Percentiles rank a stretch among this genome's conserved stretches.
Conservation (phyloP, 345 rosid genomes). For the Hibiscus syriacus region DNA sequence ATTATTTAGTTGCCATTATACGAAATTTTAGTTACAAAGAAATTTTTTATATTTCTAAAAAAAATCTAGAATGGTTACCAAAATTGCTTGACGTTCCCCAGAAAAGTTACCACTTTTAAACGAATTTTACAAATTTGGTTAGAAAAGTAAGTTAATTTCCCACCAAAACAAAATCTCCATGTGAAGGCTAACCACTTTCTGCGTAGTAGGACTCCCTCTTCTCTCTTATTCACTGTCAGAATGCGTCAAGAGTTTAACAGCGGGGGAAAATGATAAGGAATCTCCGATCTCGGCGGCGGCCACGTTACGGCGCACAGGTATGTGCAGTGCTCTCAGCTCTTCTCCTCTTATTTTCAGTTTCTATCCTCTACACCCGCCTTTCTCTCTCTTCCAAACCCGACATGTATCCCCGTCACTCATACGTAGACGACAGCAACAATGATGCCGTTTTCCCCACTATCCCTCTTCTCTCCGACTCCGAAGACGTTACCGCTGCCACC, state of each 20-base stretch:
- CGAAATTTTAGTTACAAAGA: no score
- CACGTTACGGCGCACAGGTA: no score
- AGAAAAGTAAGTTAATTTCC: background rate
- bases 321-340: conserved; percentile 69
- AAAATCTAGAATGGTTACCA: no score
- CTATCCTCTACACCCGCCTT: no score
- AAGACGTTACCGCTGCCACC: conserved; percentile 17
- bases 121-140: background rate
- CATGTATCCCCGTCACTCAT: conserved; percentile 20
- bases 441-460: conserved; percentile 27
- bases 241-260: background rate
- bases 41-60: no score
- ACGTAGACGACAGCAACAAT: no score
- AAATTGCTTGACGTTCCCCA: no score
- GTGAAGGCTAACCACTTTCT: background rate
- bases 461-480: conserved; percentile 46
- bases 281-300: conserved; percentile 73
- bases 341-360: conserved; percentile 73
- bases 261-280: conserved; percentile 30
- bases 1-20: no score
- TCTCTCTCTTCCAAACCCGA: no score
- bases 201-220: background rate
- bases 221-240: background rate
- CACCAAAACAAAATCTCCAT: background rate
- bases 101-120: background rate